These are phyloP conservation scores for Haematococcus sp. DNA, from an alignment of 139 green algal genomes.

Conservation along the genomic window DNA sequence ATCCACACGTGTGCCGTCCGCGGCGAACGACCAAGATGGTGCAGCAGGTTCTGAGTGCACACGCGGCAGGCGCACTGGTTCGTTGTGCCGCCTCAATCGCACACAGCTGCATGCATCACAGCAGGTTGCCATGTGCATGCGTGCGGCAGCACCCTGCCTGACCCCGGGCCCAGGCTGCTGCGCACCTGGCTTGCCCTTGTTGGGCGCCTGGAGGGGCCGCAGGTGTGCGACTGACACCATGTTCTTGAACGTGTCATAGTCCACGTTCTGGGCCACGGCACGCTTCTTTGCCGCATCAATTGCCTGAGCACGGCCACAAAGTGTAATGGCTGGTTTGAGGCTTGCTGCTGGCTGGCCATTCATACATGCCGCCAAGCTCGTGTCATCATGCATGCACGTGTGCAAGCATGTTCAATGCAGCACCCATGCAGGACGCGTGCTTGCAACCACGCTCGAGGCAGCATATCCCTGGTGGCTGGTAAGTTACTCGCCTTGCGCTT, in stretches of 20 bases:
- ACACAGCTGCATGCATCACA: too few species aligned
- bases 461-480: too few species aligned
- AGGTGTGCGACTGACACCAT: slow-evolving; percentile 60
- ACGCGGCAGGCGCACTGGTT: too few species aligned
- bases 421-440: too few species aligned
- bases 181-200: not conserved
- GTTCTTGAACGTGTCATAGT: slow-evolving; percentile 79
- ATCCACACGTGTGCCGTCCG: slow-evolving; percentile 8
- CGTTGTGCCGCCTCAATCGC: too few species aligned
- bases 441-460: not conserved
- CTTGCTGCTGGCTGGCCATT: too few species aligned
- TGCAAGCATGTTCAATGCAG: too few species aligned
- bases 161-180: not conserved
- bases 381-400: too few species aligned
- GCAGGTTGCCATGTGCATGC: too few species aligned
- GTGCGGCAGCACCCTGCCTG: too few species aligned
- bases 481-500: slow-evolving; percentile 40
- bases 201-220: slow-evolving; percentile 30
- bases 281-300: slow-evolving; percentile 23
- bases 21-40: slow-evolving; percentile 26
- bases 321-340: too few species aligned
- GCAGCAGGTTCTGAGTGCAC: slow-evolving; percentile 15
- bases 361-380: too few species aligned
- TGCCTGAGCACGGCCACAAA: slow-evolving; percentile 9
- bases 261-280: slow-evolving; percentile 52